Conservation (phyloP, 768 basidiomycete species). For the Gymnopilus dilepis region DNA sequence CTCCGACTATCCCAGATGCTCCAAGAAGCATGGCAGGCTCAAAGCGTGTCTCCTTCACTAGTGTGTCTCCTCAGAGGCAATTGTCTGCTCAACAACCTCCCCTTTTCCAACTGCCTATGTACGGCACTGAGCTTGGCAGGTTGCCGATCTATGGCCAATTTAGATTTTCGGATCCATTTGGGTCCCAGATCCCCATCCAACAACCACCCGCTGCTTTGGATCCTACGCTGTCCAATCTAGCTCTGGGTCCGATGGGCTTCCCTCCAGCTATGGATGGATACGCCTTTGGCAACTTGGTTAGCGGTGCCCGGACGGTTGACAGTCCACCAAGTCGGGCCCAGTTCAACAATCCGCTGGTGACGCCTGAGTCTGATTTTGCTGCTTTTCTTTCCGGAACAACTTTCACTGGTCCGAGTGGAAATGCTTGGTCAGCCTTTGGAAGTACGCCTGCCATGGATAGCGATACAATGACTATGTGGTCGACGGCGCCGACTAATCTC, state of each 20-base stretch:
- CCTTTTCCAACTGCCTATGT: conserved; percentile 52
- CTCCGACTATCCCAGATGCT: conserved; percentile 12
- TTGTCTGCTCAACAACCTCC: conserved; percentile 22
- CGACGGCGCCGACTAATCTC: conserved; percentile 60
- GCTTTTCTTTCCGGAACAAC: conserved; percentile 9
- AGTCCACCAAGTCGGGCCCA: conserved; percentile 2
- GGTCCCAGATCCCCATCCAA: conserved; percentile 18
- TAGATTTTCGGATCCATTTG: conserved; percentile 37
- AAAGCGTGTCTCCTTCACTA: conserved; percentile 33
- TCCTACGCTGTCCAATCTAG: conserved; percentile 8
- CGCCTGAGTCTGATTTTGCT: conserved; percentile 9
- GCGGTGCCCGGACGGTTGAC: conserved; percentile 4
- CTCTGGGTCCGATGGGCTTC: neutral
- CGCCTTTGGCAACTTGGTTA: conserved; percentile 19
- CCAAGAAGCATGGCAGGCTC: conserved; percentile 33
- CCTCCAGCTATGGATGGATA: conserved; percentile 9
- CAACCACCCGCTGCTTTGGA: conserved; percentile 9
- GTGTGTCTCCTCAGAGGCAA: conserved; percentile 11
- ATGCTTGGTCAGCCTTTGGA: conserved; percentile 22
- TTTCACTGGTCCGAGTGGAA: conserved; percentile 20
- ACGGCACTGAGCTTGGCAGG: conserved; percentile 61
- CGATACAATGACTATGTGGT: conserved; percentile 67
- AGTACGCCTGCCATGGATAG: conserved; percentile 44
- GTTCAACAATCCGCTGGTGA: neutral
- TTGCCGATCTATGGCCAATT: conserved; percentile 54